These are phyloP conservation scores for Monosporascus cannonballus DNA, from an alignment of 2,329 filamentous ascomycete genomes.

Conservation along the genomic window DNA sequence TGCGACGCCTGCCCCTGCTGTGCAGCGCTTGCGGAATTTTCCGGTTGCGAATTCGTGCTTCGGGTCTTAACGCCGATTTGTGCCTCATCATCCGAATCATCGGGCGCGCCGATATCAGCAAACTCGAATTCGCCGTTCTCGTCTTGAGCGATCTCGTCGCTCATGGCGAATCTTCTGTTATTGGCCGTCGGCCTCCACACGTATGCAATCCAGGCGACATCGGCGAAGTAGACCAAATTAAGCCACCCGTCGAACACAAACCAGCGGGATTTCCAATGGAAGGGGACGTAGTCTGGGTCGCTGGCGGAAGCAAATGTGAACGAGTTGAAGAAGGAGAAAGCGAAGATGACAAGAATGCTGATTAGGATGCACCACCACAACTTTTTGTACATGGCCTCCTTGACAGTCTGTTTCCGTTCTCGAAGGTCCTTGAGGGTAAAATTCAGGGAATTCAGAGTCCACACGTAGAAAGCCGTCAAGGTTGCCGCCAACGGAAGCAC, in stretches of 20 bases:
- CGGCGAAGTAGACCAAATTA: slow-evolving; percentile 90
- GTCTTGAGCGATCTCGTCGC: slow-evolving; percentile 96
- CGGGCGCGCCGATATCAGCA: slow-evolving; percentile 75
- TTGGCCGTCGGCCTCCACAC: slow-evolving; percentile 95
- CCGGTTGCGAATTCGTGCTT: slow-evolving; percentile 15
- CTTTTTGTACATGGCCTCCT: slow-evolving; percentile 94
- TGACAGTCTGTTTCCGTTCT: slow-evolving; percentile 88
- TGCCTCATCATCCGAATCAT: slow-evolving; percentile 55
- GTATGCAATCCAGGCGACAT: slow-evolving; percentile 90
- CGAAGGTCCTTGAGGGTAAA: slow-evolving; percentile 93
- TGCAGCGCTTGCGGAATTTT: slow-evolving; percentile 10
- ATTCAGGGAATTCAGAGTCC: slow-evolving; percentile 94
- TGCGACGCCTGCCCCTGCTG: slow-evolving; percentile 14
- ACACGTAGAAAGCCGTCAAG: slow-evolving; percentile 94
- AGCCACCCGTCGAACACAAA: slow-evolving; percentile 97
- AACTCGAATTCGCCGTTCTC: slow-evolving; percentile 95
- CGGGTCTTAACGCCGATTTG: slow-evolving; percentile 36
- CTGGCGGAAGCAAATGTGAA: slow-evolving; percentile 84
- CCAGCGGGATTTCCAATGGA: slow-evolving; percentile 97
- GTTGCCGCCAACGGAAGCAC: slow-evolving; percentile 88
- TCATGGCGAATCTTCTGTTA: slow-evolving; percentile 97
- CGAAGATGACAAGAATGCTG: slow-evolving; percentile 93
- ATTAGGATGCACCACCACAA: slow-evolving; percentile 96
- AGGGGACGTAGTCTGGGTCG: slow-evolving; percentile 85
- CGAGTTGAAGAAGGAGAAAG: slow-evolving; percentile 97